Conservation (phyloP, 2,329 filamentous ascomycete species). For the Alternaria alternata region DNA sequence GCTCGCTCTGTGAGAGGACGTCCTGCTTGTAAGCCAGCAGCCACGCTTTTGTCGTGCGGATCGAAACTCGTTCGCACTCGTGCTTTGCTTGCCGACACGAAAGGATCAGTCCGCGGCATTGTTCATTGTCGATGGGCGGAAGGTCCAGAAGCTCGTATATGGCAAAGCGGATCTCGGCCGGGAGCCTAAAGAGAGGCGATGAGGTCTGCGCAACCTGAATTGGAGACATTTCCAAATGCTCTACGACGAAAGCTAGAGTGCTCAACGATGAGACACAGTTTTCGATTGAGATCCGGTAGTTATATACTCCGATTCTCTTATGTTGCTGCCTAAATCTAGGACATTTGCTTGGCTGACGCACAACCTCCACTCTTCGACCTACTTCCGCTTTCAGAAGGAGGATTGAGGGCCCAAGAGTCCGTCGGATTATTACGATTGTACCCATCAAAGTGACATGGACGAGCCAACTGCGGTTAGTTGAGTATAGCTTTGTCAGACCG, state of each 20-base stretch:
- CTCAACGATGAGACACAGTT: neutral
- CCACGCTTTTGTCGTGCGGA: neutral
- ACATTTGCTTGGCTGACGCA: constrained; percentile 1
- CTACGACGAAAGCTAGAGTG: neutral
- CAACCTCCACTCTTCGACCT: neutral
- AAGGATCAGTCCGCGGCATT: neutral
- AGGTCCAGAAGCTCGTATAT: constrained; percentile 4
- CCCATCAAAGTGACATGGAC: neutral
- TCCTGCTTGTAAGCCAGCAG: neutral
- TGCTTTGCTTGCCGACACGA: constrained; percentile 3
- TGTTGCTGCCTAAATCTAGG: neutral
- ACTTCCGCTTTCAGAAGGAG: neutral
- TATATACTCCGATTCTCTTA: neutral
- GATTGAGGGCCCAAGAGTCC: neutral
- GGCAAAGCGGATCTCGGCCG: constrained; percentile 2
- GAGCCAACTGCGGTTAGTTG: neutral
- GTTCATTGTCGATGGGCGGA: constrained; percentile 2
- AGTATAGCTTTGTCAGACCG: neutral
- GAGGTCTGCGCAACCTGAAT: neutral
- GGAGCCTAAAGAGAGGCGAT: neutral
- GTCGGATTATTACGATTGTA: neutral
- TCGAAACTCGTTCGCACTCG: neutral
- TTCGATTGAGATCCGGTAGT: neutral
- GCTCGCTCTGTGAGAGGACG: neutral
- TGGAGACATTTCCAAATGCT: neutral